Conservation (phyloP, 345 rosid genomes). For the Syzygium oleosum region DNA sequence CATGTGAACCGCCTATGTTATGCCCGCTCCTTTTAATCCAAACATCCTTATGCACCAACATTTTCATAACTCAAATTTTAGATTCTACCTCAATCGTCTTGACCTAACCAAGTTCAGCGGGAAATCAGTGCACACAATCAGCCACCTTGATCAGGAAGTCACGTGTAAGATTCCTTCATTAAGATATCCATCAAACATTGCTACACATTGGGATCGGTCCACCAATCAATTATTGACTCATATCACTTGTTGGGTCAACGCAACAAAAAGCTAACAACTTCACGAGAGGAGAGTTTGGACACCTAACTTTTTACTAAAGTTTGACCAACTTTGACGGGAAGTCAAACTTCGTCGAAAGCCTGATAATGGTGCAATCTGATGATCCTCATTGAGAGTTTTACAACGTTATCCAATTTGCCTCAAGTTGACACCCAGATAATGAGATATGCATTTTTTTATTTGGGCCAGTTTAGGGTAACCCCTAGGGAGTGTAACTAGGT, state of each 20-base stretch:
- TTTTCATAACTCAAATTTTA: too few relatives aligned
- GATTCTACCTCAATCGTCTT: too few relatives aligned
- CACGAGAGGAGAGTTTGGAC: not conserved
- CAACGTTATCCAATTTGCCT: not conserved
- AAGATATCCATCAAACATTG: not conserved
- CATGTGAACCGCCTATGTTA: not conserved
- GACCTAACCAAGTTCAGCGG: too few relatives aligned
- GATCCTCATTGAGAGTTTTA: not conserved
- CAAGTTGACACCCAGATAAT: rapidly evolving
- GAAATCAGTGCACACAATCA: not conserved
- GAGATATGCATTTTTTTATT: not conserved
- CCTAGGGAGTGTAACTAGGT: not conserved
- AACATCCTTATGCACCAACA: not conserved
- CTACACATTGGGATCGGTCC: too few relatives aligned
- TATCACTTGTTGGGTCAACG: not conserved
- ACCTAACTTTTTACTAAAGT: not conserved
- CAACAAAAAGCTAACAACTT: not conserved
- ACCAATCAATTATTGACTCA: not conserved
- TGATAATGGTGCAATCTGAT: not conserved
- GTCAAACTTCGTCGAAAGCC: not conserved
- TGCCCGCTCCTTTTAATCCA: not conserved
- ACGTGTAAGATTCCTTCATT: not conserved
- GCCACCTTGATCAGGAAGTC: not conserved
- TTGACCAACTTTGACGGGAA: not conserved
- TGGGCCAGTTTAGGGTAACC: not conserved